Base-by-base conservation (phyloP, 176 grass and related monocot species). In the bread wheat (Triticum aestivum) region DNA sequence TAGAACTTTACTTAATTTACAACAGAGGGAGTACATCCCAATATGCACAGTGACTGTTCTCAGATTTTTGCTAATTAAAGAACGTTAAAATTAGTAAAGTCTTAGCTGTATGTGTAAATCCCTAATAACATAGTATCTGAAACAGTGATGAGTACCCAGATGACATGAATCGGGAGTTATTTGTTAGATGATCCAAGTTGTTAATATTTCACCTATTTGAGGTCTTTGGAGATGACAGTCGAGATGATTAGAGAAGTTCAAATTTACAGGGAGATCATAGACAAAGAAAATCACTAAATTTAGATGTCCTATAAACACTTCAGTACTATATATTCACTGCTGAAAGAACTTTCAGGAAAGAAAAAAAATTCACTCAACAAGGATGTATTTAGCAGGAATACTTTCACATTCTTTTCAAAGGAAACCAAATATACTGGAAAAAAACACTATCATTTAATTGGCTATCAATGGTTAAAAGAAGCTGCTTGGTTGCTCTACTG, bases 201-300 rank as follows among this genome's bases (percentile, higher is more conserved):
- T 67, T 62, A 69, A 69, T 34, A 77, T 51, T 75, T 84, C 59
- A 37, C 41, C 21, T 37, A 14, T 58, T 79, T 87, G 35, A 91
- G 62, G 10, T 75, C 41, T 17, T 74, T 68, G 62, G 45, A 84
- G 34, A 74, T 61, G 44, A 80, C 9, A 44, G 7, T 44, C 61
- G 32, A 82, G 65, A 49, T 33, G 69, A 83, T 39, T 12, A 52
- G 66, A 86, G 84, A 82, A 70, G 82, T 78, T 79, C 20, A 71
- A 37, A 78, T 26, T 82, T 62, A 38, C 23, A 13, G 7, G 54
- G 26, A 71, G 49, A 79, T 83, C 66, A 27, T 79, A 86, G n/a
- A 66, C 21, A 75, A 83, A 68, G 49, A 17, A 70, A 21, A 64
- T 30, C 64, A 83, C 21, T 44, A 78, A 82, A 71, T 77, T 78